Evolutionary conservation across 2,329 filamentous ascomycete species (phyloP), one percentile per base, ranked within the genome.

Genomic region (Clarireedia monteithiana): DNA sequence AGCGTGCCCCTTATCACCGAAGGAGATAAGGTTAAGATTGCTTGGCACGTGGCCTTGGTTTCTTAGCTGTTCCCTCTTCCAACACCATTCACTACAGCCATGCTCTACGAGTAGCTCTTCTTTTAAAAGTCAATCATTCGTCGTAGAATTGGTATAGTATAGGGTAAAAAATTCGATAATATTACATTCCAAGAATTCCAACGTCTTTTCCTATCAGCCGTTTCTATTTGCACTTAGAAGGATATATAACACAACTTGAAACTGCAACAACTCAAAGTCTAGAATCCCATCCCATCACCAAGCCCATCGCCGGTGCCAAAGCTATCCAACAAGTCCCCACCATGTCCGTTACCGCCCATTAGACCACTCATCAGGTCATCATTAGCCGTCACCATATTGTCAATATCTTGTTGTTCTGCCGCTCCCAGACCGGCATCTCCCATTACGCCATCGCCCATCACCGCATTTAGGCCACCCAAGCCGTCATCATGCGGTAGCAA

Each of bases 271-370:
- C 36, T 24, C 2, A 24, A 51, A 20, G 6, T 51, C 24, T 53
- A 61, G 50, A 64, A 64, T 14, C 61, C 61, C 62, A 64, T 62
- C 27, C 58, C 60, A 57, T 64, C 59, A 38, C 54, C 58, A 27
- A 63, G 48, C 27, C 55, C 56, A 45, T 54, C 53, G 4, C 52
- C 59, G 23, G 9, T 46, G n/a, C 62, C 58, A 59, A 62, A 60
- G 24, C 56, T 42, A 57, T 51, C 57, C 34, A 58, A 50, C 36
- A 62, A 26, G 36, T 59, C 60, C 6, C 44, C 46, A 20, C 57
- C 51, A 20, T 45, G 50, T 15, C 52, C 55, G 1, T 55, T 61
- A 6, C 60, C 58, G 5, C 53, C 53, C 45, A 56, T 49, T 40
- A 64, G 47, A 4, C 58, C 60, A 57, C 55, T 58, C 62, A 63